phyloP scores from a whole-genome alignment of 2,329 filamentous ascomycete species.

The Sporothrix pallida region DNA sequence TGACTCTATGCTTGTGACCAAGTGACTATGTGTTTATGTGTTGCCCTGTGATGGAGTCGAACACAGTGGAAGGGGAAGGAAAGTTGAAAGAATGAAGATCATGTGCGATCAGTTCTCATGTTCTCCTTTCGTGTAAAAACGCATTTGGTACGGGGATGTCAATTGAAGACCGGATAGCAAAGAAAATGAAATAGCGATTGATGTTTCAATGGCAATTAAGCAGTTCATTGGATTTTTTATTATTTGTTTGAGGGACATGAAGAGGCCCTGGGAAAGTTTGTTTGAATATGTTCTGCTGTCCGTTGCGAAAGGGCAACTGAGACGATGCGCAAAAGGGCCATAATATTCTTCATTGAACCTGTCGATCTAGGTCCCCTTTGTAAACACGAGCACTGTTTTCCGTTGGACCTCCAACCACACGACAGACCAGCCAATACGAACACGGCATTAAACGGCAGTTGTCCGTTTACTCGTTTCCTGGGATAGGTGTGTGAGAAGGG shows the following conservation, averaged over 20 bases:
- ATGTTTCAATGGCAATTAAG: no score
- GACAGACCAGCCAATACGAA: background rate
- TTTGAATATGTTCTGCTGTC: background rate
- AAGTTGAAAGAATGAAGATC: background rate
- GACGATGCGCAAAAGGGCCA: conserved; percentile 15
- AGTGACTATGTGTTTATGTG: background rate
- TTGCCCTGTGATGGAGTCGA: background rate
- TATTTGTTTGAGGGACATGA: background rate
- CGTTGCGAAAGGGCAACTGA: background rate
- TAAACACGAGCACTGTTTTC: conserved; percentile 7
- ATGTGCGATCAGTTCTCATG: background rate
- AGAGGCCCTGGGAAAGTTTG: background rate
- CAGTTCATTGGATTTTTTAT: no score
- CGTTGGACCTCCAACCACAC: background rate
- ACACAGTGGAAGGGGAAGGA: background rate
- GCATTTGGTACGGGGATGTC: background rate
- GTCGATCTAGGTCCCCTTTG: background rate
- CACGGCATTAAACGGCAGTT: conserved; percentile 6
- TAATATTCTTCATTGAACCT: conserved; percentile 6
- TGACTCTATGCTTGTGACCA: conserved; percentile 1
- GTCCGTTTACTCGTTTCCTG: background rate
- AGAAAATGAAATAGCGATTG: background rate
- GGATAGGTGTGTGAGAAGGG: background rate
- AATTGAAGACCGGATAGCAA: background rate
- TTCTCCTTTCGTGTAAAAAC: background rate